phyloP scores from a whole-genome alignment of 805 yeast species.

The Barnettozyma populi region DNA sequence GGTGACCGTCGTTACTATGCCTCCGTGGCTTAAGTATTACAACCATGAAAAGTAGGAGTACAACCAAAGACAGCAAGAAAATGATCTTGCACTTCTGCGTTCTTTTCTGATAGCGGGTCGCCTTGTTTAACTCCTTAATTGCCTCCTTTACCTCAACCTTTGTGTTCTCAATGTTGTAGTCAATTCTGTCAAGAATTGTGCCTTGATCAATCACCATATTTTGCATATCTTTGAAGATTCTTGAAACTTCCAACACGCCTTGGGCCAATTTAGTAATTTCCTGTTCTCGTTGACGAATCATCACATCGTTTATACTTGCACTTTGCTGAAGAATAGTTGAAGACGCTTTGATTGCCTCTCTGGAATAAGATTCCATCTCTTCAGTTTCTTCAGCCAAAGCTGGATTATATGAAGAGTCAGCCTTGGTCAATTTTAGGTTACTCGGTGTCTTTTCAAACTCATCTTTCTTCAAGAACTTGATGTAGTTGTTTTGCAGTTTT shows the following conservation, averaged over 20 bases:
- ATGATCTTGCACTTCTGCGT: constrained; percentile 90
- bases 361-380: constrained; percentile 46
- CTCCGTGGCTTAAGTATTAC: constrained; percentile 60
- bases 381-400: constrained; percentile 31
- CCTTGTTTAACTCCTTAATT: constrained; percentile 68
- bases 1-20: constrained; percentile 11
- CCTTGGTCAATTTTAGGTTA: constrained; percentile 1
- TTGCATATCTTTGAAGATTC: constrained; percentile 91
- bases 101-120: constrained; percentile 76
- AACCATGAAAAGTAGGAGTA: constrained; percentile 63
- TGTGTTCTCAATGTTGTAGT: constrained; percentile 83
- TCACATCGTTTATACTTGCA: constrained; percentile 32
- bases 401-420: constrained; percentile 17
- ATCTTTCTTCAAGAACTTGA: constrained; percentile 77
- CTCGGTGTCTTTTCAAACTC: constrained; percentile 49
- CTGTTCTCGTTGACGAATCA: constrained; percentile 69
- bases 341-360: constrained; percentile 47
- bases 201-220: constrained; percentile 93
- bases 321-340: constrained; percentile 32
- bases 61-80: constrained; percentile 63
- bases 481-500: constrained; percentile 82
- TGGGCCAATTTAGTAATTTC: constrained; percentile 90
- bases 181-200: constrained; percentile 86
- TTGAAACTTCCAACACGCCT: constrained; percentile 89
- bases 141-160: constrained; percentile 71